Evolutionary conservation across 805 yeast genomes (phyloP), one percentile per base, ranked within the genome.

Genomic region (Yarrowia osloensis): DNA sequence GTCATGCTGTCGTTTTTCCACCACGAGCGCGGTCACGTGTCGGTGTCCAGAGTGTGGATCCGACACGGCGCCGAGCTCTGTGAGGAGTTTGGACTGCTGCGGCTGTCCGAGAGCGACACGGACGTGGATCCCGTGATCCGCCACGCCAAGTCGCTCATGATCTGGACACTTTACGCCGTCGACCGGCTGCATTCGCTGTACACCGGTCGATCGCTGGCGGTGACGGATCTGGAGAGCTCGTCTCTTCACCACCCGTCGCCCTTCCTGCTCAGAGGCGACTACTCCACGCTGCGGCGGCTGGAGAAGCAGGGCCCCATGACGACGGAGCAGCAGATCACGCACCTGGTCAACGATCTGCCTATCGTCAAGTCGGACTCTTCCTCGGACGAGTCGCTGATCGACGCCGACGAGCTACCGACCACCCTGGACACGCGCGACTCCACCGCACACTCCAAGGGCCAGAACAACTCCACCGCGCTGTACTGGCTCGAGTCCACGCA

Each of bases 21-120:
- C 29, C 50, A 42, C 33, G 75, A 73, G 49, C 49, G 68, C 15
- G 69, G 70, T 57, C 68, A 72, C 46, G 67, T 68, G 2, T 68
- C 73, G 2, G 69, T 71, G 4, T 70, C 73, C 5, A 55, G 72
- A 67, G 59, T 71, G 15, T 73, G 75, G 74, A 54, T 72, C n/a
- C 37, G 69, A 2, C 67, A 68, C 24, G 70, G 72, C 2, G 66
- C 68, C 7, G 69, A 73, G 26, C 52, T 69, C 4, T 71, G 66
- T 33, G 54, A 61, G 19, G 54, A 61, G 54, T 44, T 61, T 46
- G 52, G 66, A 0, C 42, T 61, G 11, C 24, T 61, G 29, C 42
- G 66, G n/a, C 33, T 46, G 29, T 44, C 66, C 11, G 66, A 61
- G 15, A 28, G 28, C 21, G 63, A 55, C 19, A 3, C 62, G 4